A percentile compares a stretch with the other conserved stretches of the same genome.
phyloP scores from a whole-genome alignment of 2,329 filamentous ascomycete species.

The Sphaerulina vaccinii region DNA sequence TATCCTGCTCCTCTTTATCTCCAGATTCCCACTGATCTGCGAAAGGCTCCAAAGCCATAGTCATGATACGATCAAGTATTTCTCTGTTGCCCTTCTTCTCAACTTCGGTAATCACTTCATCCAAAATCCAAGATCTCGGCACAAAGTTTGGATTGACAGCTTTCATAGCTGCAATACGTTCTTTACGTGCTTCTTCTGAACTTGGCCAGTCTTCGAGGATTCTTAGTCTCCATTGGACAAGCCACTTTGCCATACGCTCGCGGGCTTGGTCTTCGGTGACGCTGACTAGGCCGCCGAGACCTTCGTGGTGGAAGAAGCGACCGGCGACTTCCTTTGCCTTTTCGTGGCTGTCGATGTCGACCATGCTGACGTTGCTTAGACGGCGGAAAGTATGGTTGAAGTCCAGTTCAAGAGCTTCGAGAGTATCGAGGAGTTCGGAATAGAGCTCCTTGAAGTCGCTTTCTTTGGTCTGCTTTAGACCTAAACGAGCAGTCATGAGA shows the following conservation, averaged over 20 bases:
- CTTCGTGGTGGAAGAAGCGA: conserved; percentile 78
- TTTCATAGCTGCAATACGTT: conserved; percentile 74
- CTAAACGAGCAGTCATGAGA: conserved; percentile 77
- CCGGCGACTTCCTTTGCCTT: conserved; percentile 63
- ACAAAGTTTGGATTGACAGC: conserved; percentile 89
- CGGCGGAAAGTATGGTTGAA: conserved; percentile 93
- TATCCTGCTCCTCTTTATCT: conserved; percentile 70
- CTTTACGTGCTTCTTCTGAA: conserved; percentile 54
- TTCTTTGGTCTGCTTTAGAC: conserved; percentile 67
- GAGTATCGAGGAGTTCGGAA: conserved; percentile 74
- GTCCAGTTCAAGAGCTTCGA: conserved; percentile 81
- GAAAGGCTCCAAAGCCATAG: conserved; percentile 81
- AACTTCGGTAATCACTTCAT: conserved; percentile 86
- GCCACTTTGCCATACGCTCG: conserved; percentile 71
- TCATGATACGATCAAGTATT: conserved; percentile 73
- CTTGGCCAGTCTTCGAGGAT: conserved; percentile 74
- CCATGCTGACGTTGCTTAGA: conserved; percentile 63
- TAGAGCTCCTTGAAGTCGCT: conserved; percentile 78
- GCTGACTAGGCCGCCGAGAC: conserved; percentile 57
- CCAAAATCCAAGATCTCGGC: conserved; percentile 85
- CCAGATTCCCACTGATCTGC: conserved; percentile 71
- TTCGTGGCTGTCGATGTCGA: conserved; percentile 64
- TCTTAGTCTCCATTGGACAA: conserved; percentile 72
- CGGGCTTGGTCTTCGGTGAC: conserved; percentile 62
- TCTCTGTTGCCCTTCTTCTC: conserved; percentile 80